phyloP scores from a whole-genome alignment of 2,329 filamentous ascomycete species.

The Talaromyces verruculosus region DNA sequence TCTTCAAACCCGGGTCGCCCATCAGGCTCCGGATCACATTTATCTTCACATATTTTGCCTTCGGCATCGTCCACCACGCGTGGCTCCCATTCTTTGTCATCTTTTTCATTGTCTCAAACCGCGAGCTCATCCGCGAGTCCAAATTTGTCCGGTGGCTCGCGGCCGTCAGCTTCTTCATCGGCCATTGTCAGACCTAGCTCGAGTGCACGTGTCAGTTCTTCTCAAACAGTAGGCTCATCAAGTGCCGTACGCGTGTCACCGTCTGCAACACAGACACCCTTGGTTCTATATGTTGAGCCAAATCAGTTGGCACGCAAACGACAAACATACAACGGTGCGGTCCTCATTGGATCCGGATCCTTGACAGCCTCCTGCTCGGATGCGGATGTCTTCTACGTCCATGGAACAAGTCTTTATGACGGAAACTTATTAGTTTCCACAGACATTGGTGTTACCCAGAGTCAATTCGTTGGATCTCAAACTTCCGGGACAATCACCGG shows the following conservation, averaged over 20 bases:
- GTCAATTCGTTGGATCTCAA: neutral
- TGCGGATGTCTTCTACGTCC: neutral
- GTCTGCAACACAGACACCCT: neutral
- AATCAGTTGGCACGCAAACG: neutral
- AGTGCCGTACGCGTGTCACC: neutral
- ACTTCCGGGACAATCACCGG: neutral
- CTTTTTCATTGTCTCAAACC: neutral
- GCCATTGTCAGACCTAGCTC: neutral
- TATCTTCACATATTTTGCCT: neutral
- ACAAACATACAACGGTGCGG: neutral
- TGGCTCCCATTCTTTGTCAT: neutral
- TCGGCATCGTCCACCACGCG: neutral
- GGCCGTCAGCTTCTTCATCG: neutral
- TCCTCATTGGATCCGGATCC: neutral
- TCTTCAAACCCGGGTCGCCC: neutral
- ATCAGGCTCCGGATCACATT: neutral
- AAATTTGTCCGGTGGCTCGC: neutral
- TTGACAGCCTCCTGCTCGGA: neutral
- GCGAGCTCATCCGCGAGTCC: neutral
- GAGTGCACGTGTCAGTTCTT: neutral
- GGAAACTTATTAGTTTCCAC: neutral
- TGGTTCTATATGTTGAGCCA: slow-evolving; percentile 3
- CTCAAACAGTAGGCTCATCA: slow-evolving; percentile 3
- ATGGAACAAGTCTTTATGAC: neutral
- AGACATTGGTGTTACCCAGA: neutral